Base-by-base conservation (phyloP, 1,139 yeast genomes). In the Zygosaccharomyces sapae region DNA sequence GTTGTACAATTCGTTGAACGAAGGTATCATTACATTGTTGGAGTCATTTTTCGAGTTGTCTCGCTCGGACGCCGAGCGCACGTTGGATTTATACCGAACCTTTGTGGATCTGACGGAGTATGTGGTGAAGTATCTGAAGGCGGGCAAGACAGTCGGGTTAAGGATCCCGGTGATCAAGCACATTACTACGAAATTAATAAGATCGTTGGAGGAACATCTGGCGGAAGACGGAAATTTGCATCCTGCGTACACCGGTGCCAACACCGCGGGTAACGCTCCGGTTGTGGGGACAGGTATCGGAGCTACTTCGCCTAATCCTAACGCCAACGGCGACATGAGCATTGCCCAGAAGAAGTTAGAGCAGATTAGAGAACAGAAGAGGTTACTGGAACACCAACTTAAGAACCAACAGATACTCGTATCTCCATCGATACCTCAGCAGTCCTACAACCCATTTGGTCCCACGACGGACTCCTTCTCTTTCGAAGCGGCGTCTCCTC, bases 11-110 rank as follows among this genome's bases (percentile, higher is more conserved):
- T 83, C 85, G 47, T 72, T 92, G 56, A 92, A 92, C 67, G 97
- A 92, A 70, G 97, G 97, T 27, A 96, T 92, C 33, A 90, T 92
- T 56, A 90, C 89, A 61, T 72, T 92, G 42, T 76, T 92, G 55
- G 97, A 92, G 65, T 95, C 90, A 64, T 92, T 87, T 67, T 92
- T 92, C 69, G 98, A 92, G 68, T 85, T 92, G 81, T 81, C 90
- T 33, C 81, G 79, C 56, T 72, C 73, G 34, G 96, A 92, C 65
- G 97, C 97, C 3, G 87, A 85, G 62, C 77, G 90, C 54, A 92
- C 96, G 0, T 75, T 92, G 54, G 81, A 79, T 29, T 82, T 90
- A 42, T 92, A 92, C 71, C 87, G 85, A 58, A 77, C 77, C 52
- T 92, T 92, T 67, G 95, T 90, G 43, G 85, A 82, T 51, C 82